Conservation (phyloP, 306 rosid genomes). For the Senna tora region DNA sequence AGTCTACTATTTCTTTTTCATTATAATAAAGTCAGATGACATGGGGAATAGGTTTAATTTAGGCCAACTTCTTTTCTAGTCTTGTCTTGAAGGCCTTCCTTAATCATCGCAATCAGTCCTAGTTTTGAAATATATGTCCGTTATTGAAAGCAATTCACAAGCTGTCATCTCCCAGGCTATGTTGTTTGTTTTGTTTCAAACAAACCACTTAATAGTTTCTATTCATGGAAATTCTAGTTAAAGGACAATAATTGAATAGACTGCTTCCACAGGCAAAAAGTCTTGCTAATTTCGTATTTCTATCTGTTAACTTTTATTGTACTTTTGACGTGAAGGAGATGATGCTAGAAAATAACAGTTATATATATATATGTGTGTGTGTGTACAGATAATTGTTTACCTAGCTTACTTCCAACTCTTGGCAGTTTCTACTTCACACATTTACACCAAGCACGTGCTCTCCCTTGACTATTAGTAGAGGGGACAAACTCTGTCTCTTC, state of each 20-base stretch:
- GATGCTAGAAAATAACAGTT: not conserved
- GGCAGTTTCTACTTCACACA: conserved; percentile 37
- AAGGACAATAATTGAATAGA: conserved; percentile 46
- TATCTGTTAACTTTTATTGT: not conserved
- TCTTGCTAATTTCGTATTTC: conserved; percentile 18
- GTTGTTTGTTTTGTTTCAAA: too few relatives aligned
- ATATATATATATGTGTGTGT: not conserved
- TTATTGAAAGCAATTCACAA: not conserved
- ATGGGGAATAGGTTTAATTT: not conserved
- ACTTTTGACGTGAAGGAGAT: not conserved
- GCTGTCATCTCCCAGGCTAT: conserved; percentile 10
- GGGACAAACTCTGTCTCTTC: conserved; percentile 40
- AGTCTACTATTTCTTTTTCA: not conserved
- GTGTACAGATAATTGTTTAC: too few relatives aligned
- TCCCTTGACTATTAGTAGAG: conserved; percentile 49
- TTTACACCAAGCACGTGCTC: conserved; percentile 50
- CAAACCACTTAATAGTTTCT: conserved; percentile 35
- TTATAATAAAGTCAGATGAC: conserved; percentile 1
- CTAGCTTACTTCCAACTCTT: not conserved
- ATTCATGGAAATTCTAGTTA: conserved; percentile 37
- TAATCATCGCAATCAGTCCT: conserved; percentile 14
- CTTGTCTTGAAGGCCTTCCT: conserved; percentile 23
- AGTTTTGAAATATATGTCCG: conserved; percentile 14
- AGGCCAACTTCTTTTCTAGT: not conserved
- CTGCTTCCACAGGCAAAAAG: conserved; percentile 16